Conservation (phyloP, 306 rosid genomes). For the Gleditsia sinensis region DNA sequence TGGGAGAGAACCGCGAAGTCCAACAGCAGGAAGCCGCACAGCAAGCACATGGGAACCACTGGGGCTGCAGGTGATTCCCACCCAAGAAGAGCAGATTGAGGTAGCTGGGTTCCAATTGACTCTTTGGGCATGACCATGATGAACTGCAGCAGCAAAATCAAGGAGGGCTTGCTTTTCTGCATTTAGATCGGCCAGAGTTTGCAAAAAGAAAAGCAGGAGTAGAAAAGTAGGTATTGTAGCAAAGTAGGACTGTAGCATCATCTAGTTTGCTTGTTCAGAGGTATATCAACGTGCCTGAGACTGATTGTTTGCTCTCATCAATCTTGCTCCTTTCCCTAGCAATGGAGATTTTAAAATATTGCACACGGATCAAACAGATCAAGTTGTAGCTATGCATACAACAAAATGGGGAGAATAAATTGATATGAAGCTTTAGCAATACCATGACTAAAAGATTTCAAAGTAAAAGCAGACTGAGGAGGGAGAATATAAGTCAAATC, state of each 20-base stretch:
- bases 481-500: no score
- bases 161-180: conserved; percentile 87
- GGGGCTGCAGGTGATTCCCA: conserved; percentile 65
- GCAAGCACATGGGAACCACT: conserved; percentile 53
- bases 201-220: conserved; percentile 37
- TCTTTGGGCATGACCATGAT: conserved; percentile 77
- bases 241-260: conserved; percentile 49
- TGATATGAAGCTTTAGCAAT: background rate
- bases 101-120: conserved; percentile 65
- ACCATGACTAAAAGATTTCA: background rate
- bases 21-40: conserved; percentile 73
- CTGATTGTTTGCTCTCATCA: conserved; percentile 32
- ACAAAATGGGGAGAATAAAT: background rate
- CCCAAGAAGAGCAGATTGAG: conserved; percentile 75
- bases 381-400: conserved; percentile 20
- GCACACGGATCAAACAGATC: conserved; percentile 1
- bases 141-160: conserved; percentile 63
- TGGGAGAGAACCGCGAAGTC: conserved; percentile 68
- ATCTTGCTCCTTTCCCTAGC: conserved; percentile 53
- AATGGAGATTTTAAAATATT: conserved; percentile 32
- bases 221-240: conserved; percentile 39
- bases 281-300: conserved; percentile 25
- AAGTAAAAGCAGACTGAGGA: background rate
- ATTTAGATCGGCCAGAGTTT: conserved; percentile 53
- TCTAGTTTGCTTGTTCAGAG: conserved; percentile 40